phyloP scores from a whole-genome alignment of 2,329 filamentous ascomycete genomes.

The Teratosphaeria zuluensis region DNA sequence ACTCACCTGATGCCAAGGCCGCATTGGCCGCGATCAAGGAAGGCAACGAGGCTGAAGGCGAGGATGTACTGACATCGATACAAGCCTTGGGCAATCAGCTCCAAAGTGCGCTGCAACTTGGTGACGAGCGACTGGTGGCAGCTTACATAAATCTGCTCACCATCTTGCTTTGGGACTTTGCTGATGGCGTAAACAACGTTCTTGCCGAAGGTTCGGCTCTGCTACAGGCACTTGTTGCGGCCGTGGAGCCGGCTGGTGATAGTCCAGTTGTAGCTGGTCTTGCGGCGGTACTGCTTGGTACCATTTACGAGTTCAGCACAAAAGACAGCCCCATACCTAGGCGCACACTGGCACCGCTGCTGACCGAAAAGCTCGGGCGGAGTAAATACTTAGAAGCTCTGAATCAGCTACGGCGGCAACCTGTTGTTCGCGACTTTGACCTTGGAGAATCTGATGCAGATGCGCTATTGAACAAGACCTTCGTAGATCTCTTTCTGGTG shows the following conservation, averaged over 20 bases:
- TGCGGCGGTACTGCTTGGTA: constrained; percentile 72
- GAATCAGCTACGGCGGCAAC: constrained; percentile 64
- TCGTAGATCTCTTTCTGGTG: constrained; percentile 91
- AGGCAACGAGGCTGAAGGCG: constrained; percentile 77
- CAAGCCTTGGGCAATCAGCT: constrained; percentile 81
- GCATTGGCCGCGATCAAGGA: constrained; percentile 75
- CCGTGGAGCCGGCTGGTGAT: constrained; percentile 27
- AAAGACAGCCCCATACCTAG: constrained; percentile 89
- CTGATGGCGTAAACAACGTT: constrained; percentile 86
- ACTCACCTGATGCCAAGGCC: constrained; percentile 68
- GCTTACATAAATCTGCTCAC: constrained; percentile 85
- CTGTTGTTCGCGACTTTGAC: constrained; percentile 79
- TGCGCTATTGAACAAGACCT: constrained; percentile 60
- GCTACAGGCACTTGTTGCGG: constrained; percentile 49
- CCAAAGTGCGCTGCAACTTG: constrained; percentile 58
- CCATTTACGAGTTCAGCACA: constrained; percentile 93
- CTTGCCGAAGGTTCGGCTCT: constrained; percentile 84
- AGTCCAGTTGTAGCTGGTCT: constrained; percentile 47
- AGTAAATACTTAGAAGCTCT: constrained; percentile 82
- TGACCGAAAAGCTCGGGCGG: constrained; percentile 67
- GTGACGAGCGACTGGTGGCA: constrained; percentile 69
- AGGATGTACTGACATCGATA: constrained; percentile 91
- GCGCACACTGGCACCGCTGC: constrained; percentile 66
- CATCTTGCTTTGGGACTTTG: constrained; percentile 85
- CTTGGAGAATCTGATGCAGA: constrained; percentile 37